These are phyloP conservation scores for Mortierella sp. DNA, from an alignment of 371 early-diverging fungal genomes.

Conservation along the genomic window DNA sequence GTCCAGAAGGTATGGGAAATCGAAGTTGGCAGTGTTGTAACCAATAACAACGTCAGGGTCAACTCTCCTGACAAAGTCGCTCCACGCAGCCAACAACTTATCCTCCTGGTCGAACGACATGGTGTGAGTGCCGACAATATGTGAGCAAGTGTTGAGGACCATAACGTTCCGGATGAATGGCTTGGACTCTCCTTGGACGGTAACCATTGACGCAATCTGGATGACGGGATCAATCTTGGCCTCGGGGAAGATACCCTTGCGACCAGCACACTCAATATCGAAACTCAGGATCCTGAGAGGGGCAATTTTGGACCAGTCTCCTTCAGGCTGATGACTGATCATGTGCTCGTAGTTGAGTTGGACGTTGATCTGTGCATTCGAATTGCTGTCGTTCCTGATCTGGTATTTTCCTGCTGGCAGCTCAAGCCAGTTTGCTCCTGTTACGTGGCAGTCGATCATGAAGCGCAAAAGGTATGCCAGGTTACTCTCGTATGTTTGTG, in stretches of 20 bases:
- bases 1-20: slow-evolving; percentile 98
- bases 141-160: slow-evolving; percentile 89
- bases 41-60: slow-evolving; percentile 99
- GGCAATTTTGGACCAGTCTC: slow-evolving; percentile 95
- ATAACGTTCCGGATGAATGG: slow-evolving; percentile 96
- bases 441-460: slow-evolving; percentile 96
- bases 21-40: slow-evolving; percentile 99
- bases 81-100: slow-evolving; percentile 91
- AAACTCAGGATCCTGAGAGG: slow-evolving; percentile 98
- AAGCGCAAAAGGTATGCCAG: slow-evolving; percentile 93
- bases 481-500: slow-evolving; percentile 93
- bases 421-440: slow-evolving; percentile 96
- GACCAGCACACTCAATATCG: slow-evolving; percentile 99
- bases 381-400: slow-evolving; percentile 60
- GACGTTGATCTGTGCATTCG: slow-evolving; percentile 90
- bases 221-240: slow-evolving; percentile 98
- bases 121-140: slow-evolving; percentile 95
- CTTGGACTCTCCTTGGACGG: slow-evolving; percentile 88
- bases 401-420: slow-evolving; percentile 81
- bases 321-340: slow-evolving; percentile 90
- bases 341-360: slow-evolving; percentile 79
- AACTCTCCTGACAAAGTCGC: slow-evolving; percentile 85
- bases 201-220: slow-evolving; percentile 98
- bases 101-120: slow-evolving; percentile 88
- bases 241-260: slow-evolving; percentile 98